Evolutionary conservation across 2,329 filamentous ascomycete genomes (phyloP).

Genomic region (Alternaria conjuncta): DNA sequence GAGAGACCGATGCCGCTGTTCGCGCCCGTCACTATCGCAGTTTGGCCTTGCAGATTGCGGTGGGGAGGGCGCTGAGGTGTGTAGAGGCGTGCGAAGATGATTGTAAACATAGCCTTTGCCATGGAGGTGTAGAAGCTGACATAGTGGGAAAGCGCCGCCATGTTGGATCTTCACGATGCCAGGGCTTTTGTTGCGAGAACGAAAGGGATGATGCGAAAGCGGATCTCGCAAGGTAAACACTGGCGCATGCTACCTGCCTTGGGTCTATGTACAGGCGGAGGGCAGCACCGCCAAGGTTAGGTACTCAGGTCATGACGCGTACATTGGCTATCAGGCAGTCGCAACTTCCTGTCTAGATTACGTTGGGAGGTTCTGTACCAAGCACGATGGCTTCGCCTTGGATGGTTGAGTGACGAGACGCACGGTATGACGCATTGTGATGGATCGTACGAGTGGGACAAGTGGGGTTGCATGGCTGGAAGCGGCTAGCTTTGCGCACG

Average conservation of each 20-base stretch:
- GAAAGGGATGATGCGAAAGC: neutral
- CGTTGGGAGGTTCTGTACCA: neutral
- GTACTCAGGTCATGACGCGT: neutral
- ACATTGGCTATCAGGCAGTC: neutral
- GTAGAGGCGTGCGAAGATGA: conserved; percentile 19
- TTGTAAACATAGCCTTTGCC: neutral
- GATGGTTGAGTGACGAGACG: too few species aligned
- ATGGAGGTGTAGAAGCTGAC: conserved; percentile 15
- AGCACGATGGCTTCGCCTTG: neutral
- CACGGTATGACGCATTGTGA: neutral
- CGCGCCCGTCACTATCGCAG: conserved; percentile 58
- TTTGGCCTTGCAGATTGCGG: conserved; percentile 50
- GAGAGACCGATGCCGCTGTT: conserved; percentile 58
- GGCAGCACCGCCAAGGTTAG: neutral
- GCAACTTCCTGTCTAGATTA: neutral
- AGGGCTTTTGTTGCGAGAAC: too few species aligned
- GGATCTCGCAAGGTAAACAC: neutral
- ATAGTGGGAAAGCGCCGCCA: conserved; percentile 5
- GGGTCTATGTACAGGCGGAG: neutral
- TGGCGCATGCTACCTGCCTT: neutral
- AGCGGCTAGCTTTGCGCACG: neutral
- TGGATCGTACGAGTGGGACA: neutral
- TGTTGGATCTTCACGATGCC: neutral
- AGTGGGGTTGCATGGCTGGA: neutral
- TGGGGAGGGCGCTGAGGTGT: conserved; percentile 8